Conservation (phyloP, 371 early-diverging fungal genomes). For the Actinomucor elegans region DNA sequence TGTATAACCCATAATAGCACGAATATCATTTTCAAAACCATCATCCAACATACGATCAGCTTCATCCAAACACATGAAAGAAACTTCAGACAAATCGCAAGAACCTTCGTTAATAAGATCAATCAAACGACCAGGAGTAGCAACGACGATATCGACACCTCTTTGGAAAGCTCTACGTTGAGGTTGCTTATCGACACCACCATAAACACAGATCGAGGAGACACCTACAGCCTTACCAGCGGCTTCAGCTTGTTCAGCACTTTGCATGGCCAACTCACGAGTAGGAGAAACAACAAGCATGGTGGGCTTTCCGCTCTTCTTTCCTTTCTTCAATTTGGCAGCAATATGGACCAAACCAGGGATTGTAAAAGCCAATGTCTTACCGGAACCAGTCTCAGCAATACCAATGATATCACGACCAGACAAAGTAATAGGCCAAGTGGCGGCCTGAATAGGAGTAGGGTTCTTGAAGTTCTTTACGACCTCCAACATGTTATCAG, state of each 20-base stretch:
- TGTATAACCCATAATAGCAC: conserved; percentile 65
- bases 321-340: conserved; percentile 47
- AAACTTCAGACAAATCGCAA: conserved; percentile 68
- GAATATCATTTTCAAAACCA: conserved; percentile 91
- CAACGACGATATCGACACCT: conserved; percentile 87
- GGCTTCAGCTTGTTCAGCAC: conserved; percentile 64
- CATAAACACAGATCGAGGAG: conserved; percentile 75
- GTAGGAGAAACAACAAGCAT: conserved; percentile 92
- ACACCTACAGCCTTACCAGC: conserved; percentile 77
- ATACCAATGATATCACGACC: conserved; percentile 79
- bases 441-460: conserved; percentile 97
- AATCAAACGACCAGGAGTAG: conserved; percentile 94
- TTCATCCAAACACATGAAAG: conserved; percentile 91
- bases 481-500: conserved; percentile 68
- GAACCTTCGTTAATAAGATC: conserved; percentile 85
- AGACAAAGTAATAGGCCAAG: conserved; percentile 77
- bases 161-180: conserved; percentile 58
- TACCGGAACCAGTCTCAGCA: conserved; percentile 91
- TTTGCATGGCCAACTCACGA: conserved; percentile 96
- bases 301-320: conserved; percentile 43
- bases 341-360: conserved; percentile 82
- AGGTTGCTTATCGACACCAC: conserved; percentile 71
- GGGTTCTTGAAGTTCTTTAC: conserved; percentile 88
- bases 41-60: conserved; percentile 95
- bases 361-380: conserved; percentile 93